Conservation (phyloP, 2,329 filamentous ascomycete species). For the Penicillium sp. region DNA sequence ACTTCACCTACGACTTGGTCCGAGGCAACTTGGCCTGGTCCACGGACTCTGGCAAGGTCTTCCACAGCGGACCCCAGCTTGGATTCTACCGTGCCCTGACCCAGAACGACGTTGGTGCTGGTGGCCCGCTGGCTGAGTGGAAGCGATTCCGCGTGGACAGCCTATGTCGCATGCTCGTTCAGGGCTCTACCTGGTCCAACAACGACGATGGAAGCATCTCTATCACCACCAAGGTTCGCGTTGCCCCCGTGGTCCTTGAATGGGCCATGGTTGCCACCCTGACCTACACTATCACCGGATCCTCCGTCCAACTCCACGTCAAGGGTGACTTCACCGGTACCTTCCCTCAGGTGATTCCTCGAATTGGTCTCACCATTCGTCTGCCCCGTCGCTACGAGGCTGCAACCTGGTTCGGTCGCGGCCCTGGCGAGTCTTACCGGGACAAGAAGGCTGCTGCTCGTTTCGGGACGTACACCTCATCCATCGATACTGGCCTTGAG, state of each 20-base stretch:
- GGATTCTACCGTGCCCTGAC: conserved; percentile 59
- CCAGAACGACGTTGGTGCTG: conserved; percentile 56
- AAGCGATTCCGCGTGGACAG: conserved; percentile 36
- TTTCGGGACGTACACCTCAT: conserved; percentile 48
- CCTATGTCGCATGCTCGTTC: conserved; percentile 34
- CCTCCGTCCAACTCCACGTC: conserved; percentile 38
- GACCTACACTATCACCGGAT: conserved; percentile 47
- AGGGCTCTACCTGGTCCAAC: conserved; percentile 23
- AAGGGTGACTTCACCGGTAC: conserved; percentile 42
- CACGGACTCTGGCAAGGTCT: conserved; percentile 31
- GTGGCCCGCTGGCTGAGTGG: conserved; percentile 51
- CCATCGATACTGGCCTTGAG: conserved; percentile 41
- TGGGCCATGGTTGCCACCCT: conserved; percentile 52
- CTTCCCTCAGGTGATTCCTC: conserved; percentile 41
- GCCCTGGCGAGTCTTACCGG: conserved; percentile 59
- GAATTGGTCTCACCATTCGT: conserved; percentile 56
- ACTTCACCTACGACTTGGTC: conserved; percentile 40
- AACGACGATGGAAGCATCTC: conserved; percentile 22
- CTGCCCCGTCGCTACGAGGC: conserved; percentile 44
- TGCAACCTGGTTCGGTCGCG: conserved; percentile 58
- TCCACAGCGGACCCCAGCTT: conserved; percentile 22
- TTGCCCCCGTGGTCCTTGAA: conserved; percentile 55
- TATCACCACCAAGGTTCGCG: conserved; percentile 43
- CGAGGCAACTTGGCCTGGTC: conserved; percentile 39
- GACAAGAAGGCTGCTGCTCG: conserved; percentile 59